Conservation (phyloP, 2,329 filamentous ascomycete species). For the Ceratocystis cacaofunesta region DNA sequence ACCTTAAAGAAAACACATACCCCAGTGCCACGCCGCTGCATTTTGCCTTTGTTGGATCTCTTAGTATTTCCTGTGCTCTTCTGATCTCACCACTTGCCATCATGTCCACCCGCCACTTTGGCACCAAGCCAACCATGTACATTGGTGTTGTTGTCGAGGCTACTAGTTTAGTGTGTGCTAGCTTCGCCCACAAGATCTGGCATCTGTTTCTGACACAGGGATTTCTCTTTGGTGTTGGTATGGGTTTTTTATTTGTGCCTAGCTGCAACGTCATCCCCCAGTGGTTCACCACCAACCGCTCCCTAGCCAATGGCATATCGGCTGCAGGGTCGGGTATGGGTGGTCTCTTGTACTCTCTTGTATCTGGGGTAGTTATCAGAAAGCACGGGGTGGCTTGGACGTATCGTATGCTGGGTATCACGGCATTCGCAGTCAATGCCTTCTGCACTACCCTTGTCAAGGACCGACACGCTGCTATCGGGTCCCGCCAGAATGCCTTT, state of each 20-base stretch:
- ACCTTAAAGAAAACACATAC: slow-evolving; percentile 43
- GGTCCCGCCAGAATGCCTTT: slow-evolving; percentile 52
- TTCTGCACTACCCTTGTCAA: slow-evolving; percentile 47
- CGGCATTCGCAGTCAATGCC: slow-evolving; percentile 49
- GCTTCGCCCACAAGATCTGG: slow-evolving; percentile 54
- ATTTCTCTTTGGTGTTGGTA: slow-evolving; percentile 59
- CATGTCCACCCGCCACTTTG: slow-evolving; percentile 41
- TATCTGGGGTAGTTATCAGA: slow-evolving; percentile 52
- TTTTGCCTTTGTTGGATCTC: slow-evolving; percentile 58
- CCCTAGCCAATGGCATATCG: slow-evolving; percentile 53
- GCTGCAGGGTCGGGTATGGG: slow-evolving; percentile 60
- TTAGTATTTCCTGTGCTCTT: slow-evolving; percentile 35
- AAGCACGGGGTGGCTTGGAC: slow-evolving; percentile 51
- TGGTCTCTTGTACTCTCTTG: slow-evolving; percentile 55
- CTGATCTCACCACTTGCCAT: slow-evolving; percentile 56
- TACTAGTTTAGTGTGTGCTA: slow-evolving; percentile 51
- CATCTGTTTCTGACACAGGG: slow-evolving; percentile 65
- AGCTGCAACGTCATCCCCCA: slow-evolving; percentile 54
- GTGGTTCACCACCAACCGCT: slow-evolving; percentile 56
- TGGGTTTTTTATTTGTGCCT: slow-evolving; percentile 62
- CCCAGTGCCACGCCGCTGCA: slow-evolving; percentile 47
- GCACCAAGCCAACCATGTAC: slow-evolving; percentile 49
- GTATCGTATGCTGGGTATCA: slow-evolving; percentile 48
- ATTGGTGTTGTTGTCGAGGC: slow-evolving; percentile 51
- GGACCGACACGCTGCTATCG: slow-evolving; percentile 58